Percentiles rank a stretch among this genome's conserved stretches.
phyloP scores from a whole-genome alignment of 73 alveolate species.

The Paramecium tetraurelia region DNA sequence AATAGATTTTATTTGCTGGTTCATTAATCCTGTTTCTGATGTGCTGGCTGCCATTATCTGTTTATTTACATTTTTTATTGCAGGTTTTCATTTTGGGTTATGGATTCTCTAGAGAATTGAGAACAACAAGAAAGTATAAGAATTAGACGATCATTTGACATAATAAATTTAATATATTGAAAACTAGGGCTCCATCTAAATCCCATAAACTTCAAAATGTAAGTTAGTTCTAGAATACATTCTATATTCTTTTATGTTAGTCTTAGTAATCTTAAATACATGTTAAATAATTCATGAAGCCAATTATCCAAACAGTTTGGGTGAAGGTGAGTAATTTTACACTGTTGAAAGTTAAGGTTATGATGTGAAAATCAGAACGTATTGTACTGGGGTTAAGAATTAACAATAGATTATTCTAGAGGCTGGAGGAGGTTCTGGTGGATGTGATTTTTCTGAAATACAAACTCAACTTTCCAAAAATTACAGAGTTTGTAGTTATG shows the following conservation, averaged over 20 bases:
- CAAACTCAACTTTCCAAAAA: background rate
- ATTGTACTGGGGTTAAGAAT: slow-evolving; percentile 44
- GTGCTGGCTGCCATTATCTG: background rate
- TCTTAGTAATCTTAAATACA: background rate
- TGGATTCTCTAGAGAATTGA: background rate
- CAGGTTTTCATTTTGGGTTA: background rate
- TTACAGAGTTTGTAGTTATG: slow-evolving; percentile 56
- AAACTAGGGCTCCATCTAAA: background rate
- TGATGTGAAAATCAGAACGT: slow-evolving; percentile 43
- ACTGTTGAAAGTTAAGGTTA: slow-evolving; percentile 3
- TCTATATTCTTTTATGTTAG: background rate
- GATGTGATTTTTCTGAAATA: slow-evolving; percentile 48
- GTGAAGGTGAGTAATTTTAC: slow-evolving; percentile 38
- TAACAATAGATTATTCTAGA: background rate
- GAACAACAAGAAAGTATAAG: background rate
- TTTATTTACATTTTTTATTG: background rate
- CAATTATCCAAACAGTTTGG: background rate
- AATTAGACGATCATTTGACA: background rate
- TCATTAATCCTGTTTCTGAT: background rate
- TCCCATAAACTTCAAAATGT: background rate
- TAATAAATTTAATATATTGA: background rate
- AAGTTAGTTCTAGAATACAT: background rate
- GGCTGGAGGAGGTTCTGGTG: slow-evolving; percentile 67
- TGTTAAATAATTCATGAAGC: background rate
- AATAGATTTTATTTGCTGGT: background rate